Base-by-base conservation (phyloP, 768 basidiomycete genomes). In the Tephrocybe sp. region DNA sequence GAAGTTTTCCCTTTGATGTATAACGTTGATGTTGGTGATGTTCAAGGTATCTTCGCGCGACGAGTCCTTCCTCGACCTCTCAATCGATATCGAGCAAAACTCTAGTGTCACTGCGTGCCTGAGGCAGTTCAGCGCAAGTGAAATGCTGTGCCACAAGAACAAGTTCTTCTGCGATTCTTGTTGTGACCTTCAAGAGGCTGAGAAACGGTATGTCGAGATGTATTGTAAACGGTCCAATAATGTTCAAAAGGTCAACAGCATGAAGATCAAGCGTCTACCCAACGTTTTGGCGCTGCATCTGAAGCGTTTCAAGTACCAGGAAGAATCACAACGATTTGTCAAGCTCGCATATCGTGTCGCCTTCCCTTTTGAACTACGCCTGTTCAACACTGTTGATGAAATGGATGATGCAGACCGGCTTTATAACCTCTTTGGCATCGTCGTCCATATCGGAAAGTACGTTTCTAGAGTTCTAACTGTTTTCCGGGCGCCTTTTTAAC, bases 81-180 rank as follows among this genome's bases (percentile, higher is more conserved):
- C 94, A 4, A 92, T 99, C 68, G 97, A 99, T 66, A 98, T 99
- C 58, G 95, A 97, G 65, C 92, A 97, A 66, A 97, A 98, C 68
- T 91, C 94, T 3, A 95, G 92, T 55, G 86, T 99, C 45, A 95
- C 94, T 1, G 88, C 94, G 6, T 99, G 97, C 65, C 80, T 99
- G 29, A 82, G 93, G 39, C 92, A 94, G 63, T 99, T 99, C 66
- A 95, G 92, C 62, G 94, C 94, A 33, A 91, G 88, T 62, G 97
- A 99, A 69, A 99, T 97, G 94, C 80, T 99, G 16, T 94, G 92
- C 59, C 92, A 95, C 67, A 88, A 82, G 68, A 97, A 99, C 76
- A 98, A 98, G 70, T 99, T 97, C 64, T 97, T 91, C 66, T 99
- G 97, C 64, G 97, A 99, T 65, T 83, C 86, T 15, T 99, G 97